Percentiles rank a stretch among this genome's conserved stretches.
Evolutionary conservation across 148 eudicot genomes (phyloP).

Genomic region (Rhododendron mucronatum): DNA sequence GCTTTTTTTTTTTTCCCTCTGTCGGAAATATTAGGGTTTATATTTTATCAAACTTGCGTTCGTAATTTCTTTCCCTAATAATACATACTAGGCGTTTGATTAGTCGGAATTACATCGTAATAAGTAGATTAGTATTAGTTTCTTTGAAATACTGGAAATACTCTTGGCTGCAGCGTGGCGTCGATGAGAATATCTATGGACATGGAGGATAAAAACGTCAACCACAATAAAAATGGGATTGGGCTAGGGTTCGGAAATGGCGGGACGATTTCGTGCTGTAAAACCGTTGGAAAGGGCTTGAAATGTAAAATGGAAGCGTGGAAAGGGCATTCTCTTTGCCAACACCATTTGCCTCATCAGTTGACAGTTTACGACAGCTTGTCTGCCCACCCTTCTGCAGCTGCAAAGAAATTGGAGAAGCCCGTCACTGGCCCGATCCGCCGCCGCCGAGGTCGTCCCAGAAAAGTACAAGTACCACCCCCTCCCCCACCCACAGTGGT

Average conservation of each 20-base stretch:
- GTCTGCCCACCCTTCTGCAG: background rate
- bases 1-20: background rate
- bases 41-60: background rate
- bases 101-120: background rate
- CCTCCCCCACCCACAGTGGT: constrained; percentile 12
- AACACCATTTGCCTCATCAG: constrained; percentile 11
- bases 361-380: background rate
- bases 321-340: constrained; percentile 14
- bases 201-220: constrained; percentile 4
- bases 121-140: background rate
- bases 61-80: background rate
- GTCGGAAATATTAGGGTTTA: constrained; percentile 13
- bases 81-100: background rate
- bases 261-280: background rate
- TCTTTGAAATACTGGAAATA: background rate
- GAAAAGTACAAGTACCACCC: background rate
- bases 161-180: constrained; percentile 7
- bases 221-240: background rate
- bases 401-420: constrained; percentile 13
- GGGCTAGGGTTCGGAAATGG: background rate
- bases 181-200: constrained; percentile 29
- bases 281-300: constrained; percentile 17
- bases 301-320: constrained; percentile 12
- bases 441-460: constrained; percentile 13
- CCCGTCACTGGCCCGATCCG: background rate